A percentile compares a stretch with the other conserved stretches of the same genome.
Evolutionary conservation across 2,329 filamentous ascomycete species (phyloP).

Genomic region (Fusarium subtropicale): DNA sequence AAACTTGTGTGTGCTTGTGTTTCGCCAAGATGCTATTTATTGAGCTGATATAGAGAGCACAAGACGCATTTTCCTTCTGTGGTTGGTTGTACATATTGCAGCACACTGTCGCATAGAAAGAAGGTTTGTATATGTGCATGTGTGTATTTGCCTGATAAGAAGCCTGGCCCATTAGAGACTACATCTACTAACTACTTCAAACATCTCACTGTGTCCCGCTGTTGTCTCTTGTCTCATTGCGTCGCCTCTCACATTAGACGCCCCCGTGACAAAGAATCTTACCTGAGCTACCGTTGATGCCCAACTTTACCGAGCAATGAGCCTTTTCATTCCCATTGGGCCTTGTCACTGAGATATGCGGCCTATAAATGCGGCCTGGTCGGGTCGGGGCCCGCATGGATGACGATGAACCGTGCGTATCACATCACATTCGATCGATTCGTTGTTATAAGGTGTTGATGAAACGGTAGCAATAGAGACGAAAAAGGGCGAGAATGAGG

Average conservation of each 20-base stretch:
- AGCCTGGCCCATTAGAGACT: not conserved
- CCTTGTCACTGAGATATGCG: conserved; percentile 13
- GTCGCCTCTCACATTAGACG: conserved; percentile 22
- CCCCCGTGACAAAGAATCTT: conserved; percentile 20
- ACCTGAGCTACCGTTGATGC: conserved; percentile 32
- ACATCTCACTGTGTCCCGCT: not conserved
- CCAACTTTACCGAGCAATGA: conserved; percentile 16
- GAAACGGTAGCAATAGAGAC: not conserved
- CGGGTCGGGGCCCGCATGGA: conserved; percentile 33
- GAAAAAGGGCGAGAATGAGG: not conserved
- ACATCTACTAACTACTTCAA: not conserved
- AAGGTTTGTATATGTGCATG: conserved; percentile 2
- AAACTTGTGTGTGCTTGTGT: conserved; percentile 19
- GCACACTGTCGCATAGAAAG: conserved; percentile 4
- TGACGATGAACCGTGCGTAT: conserved; percentile 19
- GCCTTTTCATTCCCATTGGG: conserved; percentile 13
- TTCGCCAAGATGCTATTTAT: conserved; percentile 25
- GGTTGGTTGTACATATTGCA: conserved; percentile 30
- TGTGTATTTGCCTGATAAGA: not conserved
- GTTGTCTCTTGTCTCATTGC: conserved; percentile 31
- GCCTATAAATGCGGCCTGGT: conserved; percentile 27
- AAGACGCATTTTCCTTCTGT: conserved; percentile 7
- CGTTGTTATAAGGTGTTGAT: not conserved
- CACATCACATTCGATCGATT: not conserved
- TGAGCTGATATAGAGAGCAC: conserved; percentile 22